Percentiles rank a stretch among this genome's conserved stretches.
Conservation (phyloP, 495 filamentous ascomycete genomes). For the Neurospora africana region DNA sequence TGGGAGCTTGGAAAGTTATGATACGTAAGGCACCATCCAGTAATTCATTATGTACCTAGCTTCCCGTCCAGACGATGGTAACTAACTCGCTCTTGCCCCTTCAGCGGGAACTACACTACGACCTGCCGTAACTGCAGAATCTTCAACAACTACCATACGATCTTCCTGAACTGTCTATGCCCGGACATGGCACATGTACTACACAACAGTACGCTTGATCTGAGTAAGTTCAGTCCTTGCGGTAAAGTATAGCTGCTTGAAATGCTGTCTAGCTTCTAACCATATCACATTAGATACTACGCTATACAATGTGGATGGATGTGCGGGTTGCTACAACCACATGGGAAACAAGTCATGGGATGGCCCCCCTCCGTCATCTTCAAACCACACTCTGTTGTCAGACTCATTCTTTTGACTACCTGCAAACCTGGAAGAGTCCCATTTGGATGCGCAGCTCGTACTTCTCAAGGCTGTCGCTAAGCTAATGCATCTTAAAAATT, state of each 20-base stretch:
- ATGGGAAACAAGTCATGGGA: slow-evolving; percentile 11
- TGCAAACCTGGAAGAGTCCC: not conserved
- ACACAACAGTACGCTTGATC: slow-evolving; percentile 3
- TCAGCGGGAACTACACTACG: slow-evolving; percentile 11
- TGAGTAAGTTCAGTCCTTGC: slow-evolving; percentile 5
- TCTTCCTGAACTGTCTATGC: slow-evolving; percentile 9
- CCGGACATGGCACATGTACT: not conserved
- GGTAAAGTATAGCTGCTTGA: not conserved
- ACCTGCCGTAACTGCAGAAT: slow-evolving; percentile 10
- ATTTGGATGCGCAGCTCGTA: not conserved
- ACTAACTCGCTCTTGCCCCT: not conserved
- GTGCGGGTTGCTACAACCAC: slow-evolving; percentile 9
- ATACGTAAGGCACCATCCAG: slow-evolving; percentile 2
- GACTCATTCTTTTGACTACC: not conserved
- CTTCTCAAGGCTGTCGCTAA: not conserved
- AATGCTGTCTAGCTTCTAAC: not conserved
- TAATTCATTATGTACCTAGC: too few species aligned
- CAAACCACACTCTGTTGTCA: not conserved
- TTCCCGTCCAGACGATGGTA: too few species aligned
- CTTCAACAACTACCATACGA: not conserved
- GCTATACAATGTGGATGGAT: slow-evolving; percentile 7
- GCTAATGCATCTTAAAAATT: not conserved
- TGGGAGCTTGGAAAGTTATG: slow-evolving; percentile 3
- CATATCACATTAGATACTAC: slow-evolving; percentile 5
- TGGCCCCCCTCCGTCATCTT: not conserved